These are phyloP conservation scores for Wallacemonas sp. DNA, from an alignment of 208 protist species.

Conservation along the genomic window DNA sequence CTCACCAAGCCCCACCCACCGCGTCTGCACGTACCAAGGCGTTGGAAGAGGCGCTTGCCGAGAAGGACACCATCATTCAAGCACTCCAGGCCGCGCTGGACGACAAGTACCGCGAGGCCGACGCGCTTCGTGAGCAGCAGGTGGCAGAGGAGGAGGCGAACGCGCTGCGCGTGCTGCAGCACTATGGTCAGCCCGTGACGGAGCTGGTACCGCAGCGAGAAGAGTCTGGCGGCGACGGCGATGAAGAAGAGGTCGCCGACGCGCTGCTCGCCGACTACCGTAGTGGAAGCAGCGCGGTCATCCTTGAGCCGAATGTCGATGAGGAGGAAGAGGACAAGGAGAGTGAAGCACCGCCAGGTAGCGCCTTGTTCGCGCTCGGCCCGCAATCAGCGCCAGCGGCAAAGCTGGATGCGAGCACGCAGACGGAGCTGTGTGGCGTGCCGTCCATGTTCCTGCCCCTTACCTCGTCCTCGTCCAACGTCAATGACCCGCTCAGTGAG, in stretches of 20 bases:
- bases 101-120: slow-evolving; percentile 1
- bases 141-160: not conserved
- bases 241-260: not conserved
- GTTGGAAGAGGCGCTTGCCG: not conserved
- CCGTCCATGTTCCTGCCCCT: not conserved
- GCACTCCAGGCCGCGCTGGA: not conserved
- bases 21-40: not conserved
- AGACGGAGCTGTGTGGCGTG: not conserved
- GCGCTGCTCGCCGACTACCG: slow-evolving; percentile 8
- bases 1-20: not conserved
- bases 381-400: too few relatives aligned
- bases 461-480: not conserved
- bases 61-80: slow-evolving; percentile 1
- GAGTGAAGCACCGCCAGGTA: too few relatives aligned
- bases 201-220: too few relatives aligned
- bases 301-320: too few relatives aligned
- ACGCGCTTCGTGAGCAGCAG: not conserved
- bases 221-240: not conserved
- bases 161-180: not conserved
- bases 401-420: not conserved
- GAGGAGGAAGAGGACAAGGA: too few relatives aligned
- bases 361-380: too few relatives aligned
- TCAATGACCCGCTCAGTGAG: not conserved
- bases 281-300: not conserved
- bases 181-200: not conserved